Conservation (phyloP, 805 yeast species). For the Saccharomyces paradoxus region DNA sequence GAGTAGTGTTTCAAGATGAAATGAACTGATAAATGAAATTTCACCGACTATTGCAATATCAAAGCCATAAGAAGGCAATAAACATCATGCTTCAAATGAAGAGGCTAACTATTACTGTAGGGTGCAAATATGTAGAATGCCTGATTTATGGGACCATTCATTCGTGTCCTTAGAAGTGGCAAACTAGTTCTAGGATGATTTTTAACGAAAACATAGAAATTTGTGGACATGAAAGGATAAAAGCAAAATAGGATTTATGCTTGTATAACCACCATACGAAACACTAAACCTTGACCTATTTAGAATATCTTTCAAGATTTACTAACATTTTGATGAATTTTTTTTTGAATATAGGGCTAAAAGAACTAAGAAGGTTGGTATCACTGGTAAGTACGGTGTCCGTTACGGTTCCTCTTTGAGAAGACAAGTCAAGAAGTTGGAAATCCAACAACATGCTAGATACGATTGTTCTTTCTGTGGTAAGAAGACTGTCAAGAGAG, state of each 20-base stretch:
- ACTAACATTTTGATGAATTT: not conserved
- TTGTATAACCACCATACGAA: not conserved
- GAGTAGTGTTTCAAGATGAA: not conserved
- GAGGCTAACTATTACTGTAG: not conserved
- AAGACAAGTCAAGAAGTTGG: slow-evolving; percentile 97
- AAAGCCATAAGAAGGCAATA: not conserved
- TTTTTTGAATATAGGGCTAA: slow-evolving; percentile 62
- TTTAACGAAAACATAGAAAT: not conserved
- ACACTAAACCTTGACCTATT: not conserved
- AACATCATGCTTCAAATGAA: not conserved
- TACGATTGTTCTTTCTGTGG: slow-evolving; percentile 99
- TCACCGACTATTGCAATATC: not conserved
- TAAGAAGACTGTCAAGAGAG: slow-evolving; percentile 92
- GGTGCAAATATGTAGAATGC: not conserved
- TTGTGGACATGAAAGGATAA: not conserved
- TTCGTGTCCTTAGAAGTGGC: not conserved
- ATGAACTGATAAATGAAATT: not conserved
- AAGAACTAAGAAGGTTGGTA: slow-evolving; percentile 99
- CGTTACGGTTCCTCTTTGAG: slow-evolving; percentile 99
- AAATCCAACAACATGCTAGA: slow-evolving; percentile 93
- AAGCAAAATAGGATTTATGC: not conserved
- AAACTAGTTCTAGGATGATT: not conserved
- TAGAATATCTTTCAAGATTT: not conserved
- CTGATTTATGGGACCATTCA: too few species aligned
- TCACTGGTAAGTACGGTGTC: slow-evolving; percentile 99